These are phyloP conservation scores for Phytophthora macrochlamydospora DNA, from an alignment of 352 stramenopile species.

Conservation along the genomic window DNA sequence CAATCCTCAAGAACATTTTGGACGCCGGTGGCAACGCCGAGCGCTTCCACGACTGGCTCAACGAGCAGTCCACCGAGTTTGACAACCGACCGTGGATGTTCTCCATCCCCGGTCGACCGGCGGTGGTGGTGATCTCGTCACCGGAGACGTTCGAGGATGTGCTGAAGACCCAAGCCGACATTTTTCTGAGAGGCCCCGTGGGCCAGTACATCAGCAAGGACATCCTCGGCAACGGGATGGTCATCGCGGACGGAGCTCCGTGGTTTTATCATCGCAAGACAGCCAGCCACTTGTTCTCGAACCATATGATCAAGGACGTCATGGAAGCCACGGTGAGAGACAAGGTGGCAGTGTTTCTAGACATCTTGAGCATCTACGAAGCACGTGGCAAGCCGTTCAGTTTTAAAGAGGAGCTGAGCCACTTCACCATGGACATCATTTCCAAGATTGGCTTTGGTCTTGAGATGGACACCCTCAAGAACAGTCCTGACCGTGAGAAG, in stretches of 20 bases:
- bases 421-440: slow-evolving; percentile 70
- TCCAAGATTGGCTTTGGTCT: slow-evolving; percentile 62
- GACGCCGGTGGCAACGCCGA: slow-evolving; percentile 24
- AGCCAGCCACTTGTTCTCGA: slow-evolving; percentile 85
- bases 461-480: slow-evolving; percentile 42
- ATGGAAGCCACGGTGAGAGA: slow-evolving; percentile 44
- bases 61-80: slow-evolving; percentile 39
- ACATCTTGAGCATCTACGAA: slow-evolving; percentile 20
- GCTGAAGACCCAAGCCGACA: slow-evolving; percentile 55
- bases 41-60: slow-evolving; percentile 57
- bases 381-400: slow-evolving; percentile 31
- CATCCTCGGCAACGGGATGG: slow-evolving; percentile 62
- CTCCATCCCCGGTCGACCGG: slow-evolving; percentile 31
- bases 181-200: slow-evolving; percentile 60
- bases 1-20: slow-evolving; percentile 45
- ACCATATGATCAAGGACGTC: slow-evolving; percentile 45
- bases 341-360: slow-evolving; percentile 33
- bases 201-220: slow-evolving; percentile 42
- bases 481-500: slow-evolving; percentile 24
- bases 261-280: slow-evolving; percentile 76
- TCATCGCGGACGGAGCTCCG: slow-evolving; percentile 27
- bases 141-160: slow-evolving; percentile 47
- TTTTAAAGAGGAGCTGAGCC: slow-evolving; percentile 44
- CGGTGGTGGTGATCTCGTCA: slow-evolving; percentile 45
- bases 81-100: slow-evolving; percentile 44